A percentile compares a stretch with the other conserved stretches of the same genome.
Conservation (phyloP, 169 alveolate species). For the Plasmodium gonderi region DNA sequence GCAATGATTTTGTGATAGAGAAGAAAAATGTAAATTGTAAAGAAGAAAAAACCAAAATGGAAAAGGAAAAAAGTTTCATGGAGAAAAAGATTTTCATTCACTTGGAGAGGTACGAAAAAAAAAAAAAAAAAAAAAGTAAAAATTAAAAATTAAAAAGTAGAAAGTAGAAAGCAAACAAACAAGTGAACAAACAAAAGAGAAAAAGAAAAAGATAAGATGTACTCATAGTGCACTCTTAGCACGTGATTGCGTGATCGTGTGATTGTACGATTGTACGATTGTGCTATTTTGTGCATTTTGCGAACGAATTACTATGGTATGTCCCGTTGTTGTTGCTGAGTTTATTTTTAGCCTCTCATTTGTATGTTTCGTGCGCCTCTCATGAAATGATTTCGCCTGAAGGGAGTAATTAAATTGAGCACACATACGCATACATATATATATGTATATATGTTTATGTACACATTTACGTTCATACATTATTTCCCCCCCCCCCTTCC, state of each 20-base stretch:
- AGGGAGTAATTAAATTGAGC: background rate
- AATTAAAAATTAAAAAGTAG: too few relatives aligned
- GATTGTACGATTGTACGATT: too few relatives aligned
- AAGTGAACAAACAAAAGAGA: background rate
- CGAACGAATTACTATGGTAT: background rate
- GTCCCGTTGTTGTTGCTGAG: background rate
- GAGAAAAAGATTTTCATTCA: constrained; percentile 59
- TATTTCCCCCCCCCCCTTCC: constrained; percentile 5
- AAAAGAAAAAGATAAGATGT: background rate
- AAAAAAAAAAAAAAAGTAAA: background rate
- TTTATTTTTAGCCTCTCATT: background rate
- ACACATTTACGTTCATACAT: background rate
- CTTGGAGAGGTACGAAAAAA: constrained; percentile 50
- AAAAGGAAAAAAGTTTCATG: constrained; percentile 9
- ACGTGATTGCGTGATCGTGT: too few relatives aligned
- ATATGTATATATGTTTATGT: background rate
- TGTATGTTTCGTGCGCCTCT: background rate
- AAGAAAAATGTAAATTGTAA: background rate
- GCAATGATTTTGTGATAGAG: background rate
- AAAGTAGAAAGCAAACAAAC: background rate
- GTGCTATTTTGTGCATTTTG: background rate
- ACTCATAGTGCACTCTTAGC: background rate
- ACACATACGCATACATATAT: background rate
- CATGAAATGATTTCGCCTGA: background rate
- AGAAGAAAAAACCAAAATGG: background rate